A percentile compares a stretch with the other conserved stretches of the same genome.
These are phyloP conservation scores for Pseudopyricularia cyperi DNA, from an alignment of 2,329 filamentous ascomycete species.

Conservation along the genomic window DNA sequence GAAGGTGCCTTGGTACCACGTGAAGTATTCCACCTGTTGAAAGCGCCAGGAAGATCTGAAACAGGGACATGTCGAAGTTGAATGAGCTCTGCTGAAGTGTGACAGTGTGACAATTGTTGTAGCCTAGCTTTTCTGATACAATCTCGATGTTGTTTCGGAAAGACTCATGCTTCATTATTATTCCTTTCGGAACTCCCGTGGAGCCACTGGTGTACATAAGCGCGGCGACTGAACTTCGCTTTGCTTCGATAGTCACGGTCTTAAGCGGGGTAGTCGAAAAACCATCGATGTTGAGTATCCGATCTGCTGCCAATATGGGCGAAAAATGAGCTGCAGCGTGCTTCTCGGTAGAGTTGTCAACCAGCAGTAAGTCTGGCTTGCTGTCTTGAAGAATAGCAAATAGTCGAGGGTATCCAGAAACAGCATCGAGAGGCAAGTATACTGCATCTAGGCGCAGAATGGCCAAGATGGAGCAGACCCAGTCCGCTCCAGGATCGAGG, in stretches of 20 bases:
- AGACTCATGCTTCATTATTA: conserved; percentile 17
- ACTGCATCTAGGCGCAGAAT: conserved; percentile 22
- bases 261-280: neutral
- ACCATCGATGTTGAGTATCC: neutral
- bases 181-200: conserved; percentile 26
- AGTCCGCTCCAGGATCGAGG: conserved; percentile 20
- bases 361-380: neutral
- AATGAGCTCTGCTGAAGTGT: conserved; percentile 18
- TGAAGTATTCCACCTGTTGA: conserved; percentile 21
- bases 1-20: conserved; percentile 15
- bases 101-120: conserved; percentile 10
- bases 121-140: conserved; percentile 7
- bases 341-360: neutral
- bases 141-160: conserved; percentile 17
- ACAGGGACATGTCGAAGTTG: conserved; percentile 18
- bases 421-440: conserved; percentile 26
- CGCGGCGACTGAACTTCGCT: conserved; percentile 10
- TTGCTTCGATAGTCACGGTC: neutral
- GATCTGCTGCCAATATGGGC: neutral
- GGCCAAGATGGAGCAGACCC: conserved; percentile 24
- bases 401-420: conserved; percentile 12
- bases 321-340: neutral
- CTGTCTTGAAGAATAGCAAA: conserved; percentile 10
- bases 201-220: conserved; percentile 21
- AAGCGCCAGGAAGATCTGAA: conserved; percentile 22